phyloP scores from a whole-genome alignment of 768 basidiomycete species.

The Agaricus bisporus region DNA sequence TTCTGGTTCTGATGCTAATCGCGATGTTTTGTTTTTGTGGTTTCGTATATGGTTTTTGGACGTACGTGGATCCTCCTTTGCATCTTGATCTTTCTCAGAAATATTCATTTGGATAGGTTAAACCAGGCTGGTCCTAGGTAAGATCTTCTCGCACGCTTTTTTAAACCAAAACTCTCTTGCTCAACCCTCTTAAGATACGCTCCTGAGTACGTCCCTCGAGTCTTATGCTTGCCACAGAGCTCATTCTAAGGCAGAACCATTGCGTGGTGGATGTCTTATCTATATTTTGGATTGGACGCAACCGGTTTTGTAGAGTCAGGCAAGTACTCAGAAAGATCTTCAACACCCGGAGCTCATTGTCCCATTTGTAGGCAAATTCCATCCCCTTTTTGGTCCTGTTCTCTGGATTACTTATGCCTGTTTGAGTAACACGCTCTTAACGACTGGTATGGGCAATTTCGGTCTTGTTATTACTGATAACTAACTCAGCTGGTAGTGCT shows the following conservation, averaged over 20 bases:
- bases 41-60: slow-evolving; percentile 91
- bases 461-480: slow-evolving; percentile 6
- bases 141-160: slow-evolving; percentile 10
- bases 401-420: slow-evolving; percentile 90
- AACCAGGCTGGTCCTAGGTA: slow-evolving; percentile 56
- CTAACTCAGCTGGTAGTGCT: slow-evolving; percentile 42
- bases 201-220: slow-evolving; percentile 19
- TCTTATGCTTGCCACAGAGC: not conserved
- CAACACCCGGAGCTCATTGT: not conserved
- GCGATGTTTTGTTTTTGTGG: slow-evolving; percentile 90
- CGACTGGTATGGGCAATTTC: slow-evolving; percentile 56
- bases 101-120: slow-evolving; percentile 33
- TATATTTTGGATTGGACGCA: slow-evolving; percentile 95
- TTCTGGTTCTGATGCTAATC: slow-evolving; percentile 74
- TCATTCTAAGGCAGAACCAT: slow-evolving; percentile 32
- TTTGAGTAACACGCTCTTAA: slow-evolving; percentile 83
- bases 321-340: slow-evolving; percentile 29
- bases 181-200: slow-evolving; percentile 19
- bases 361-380: slow-evolving; percentile 52
- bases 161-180: not conserved
- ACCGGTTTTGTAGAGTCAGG: slow-evolving; percentile 80
- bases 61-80: slow-evolving; percentile 44
- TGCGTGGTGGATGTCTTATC: slow-evolving; percentile 92
- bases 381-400: slow-evolving; percentile 85
- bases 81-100: not conserved